Conservation (phyloP, 208 protist genomes). For the Trypanosoma scelopori region DNA sequence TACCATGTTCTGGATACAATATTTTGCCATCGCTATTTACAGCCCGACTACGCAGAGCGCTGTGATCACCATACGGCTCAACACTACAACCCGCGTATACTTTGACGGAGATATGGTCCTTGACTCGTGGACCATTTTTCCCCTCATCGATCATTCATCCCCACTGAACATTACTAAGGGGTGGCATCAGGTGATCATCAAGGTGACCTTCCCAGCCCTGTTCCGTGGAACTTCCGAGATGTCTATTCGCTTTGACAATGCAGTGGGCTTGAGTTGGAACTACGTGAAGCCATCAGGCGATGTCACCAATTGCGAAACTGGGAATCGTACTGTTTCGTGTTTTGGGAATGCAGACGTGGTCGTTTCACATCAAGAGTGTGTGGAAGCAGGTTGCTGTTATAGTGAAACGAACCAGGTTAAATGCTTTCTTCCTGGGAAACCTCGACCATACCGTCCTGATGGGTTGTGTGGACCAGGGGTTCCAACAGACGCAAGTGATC, state of each 20-base stretch:
- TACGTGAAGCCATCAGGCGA: conserved; percentile 3
- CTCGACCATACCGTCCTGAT: conserved; percentile 1
- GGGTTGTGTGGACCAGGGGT: conserved; percentile 9
- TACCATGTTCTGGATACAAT: background rate
- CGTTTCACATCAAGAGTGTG: conserved; percentile 15
- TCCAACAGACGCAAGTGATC: background rate
- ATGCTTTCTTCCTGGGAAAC: background rate
- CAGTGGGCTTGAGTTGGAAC: conserved; percentile 18
- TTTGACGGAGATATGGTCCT: conserved; percentile 11
- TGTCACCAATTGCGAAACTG: background rate
- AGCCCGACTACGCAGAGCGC: conserved; percentile 1
- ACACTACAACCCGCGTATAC: conserved; percentile 13
- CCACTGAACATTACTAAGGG: background rate
- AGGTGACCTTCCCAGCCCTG: background rate
- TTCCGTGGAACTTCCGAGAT: background rate
- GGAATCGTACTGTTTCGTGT: background rate
- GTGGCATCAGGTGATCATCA: conserved; percentile 14
- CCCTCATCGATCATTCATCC: conserved; percentile 7
- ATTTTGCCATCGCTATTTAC: conserved; percentile 18
- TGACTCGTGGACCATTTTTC: background rate
- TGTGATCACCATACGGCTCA: conserved; percentile 1
- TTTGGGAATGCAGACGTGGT: background rate
- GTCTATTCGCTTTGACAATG: conserved; percentile 19
- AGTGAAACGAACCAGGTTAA: conserved; percentile 7
- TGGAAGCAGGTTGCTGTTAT: conserved; percentile 14